Conservation (phyloP, 1,139 yeast species). For the Saccharomycopsis hybrid region DNA sequence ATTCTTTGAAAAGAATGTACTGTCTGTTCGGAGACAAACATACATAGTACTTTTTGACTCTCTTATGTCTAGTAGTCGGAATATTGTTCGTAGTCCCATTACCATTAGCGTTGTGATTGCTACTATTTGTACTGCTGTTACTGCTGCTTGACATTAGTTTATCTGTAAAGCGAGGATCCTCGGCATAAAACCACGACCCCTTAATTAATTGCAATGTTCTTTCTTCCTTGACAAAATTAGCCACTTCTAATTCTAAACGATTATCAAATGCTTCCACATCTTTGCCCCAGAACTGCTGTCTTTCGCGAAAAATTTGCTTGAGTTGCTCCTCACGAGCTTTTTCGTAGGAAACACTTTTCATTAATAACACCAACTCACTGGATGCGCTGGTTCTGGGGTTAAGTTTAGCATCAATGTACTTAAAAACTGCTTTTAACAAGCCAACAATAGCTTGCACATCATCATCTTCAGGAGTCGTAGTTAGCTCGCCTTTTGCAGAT, state of each 20-base stretch:
- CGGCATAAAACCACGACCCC: slow-evolving; percentile 82
- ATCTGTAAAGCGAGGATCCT: slow-evolving; percentile 35
- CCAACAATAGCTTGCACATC: slow-evolving; percentile 9
- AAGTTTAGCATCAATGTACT: background rate
- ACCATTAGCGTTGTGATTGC: background rate
- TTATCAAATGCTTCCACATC: slow-evolving; percentile 42
- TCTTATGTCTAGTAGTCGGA: slow-evolving; percentile 66
- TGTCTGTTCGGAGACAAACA: slow-evolving; percentile 69
- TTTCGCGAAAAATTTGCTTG: slow-evolving; percentile 19
- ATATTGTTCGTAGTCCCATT: slow-evolving; percentile 33
- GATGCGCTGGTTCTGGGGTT: slow-evolving; percentile 7
- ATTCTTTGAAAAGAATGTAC: slow-evolving; percentile 52
- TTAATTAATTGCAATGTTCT: slow-evolving; percentile 63
- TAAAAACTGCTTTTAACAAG: slow-evolving; percentile 9
- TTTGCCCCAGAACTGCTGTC: slow-evolving; percentile 15
- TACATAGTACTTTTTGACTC: slow-evolving; percentile 50
- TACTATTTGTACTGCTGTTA: background rate
- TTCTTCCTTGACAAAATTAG: slow-evolving; percentile 74
- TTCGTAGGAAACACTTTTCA: slow-evolving; percentile 40
- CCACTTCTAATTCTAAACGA: slow-evolving; percentile 51
- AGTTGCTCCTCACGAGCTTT: slow-evolving; percentile 55
- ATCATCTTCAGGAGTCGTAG: background rate
- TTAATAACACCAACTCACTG: slow-evolving; percentile 34
- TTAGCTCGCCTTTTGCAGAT: background rate
- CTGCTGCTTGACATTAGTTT: background rate